A percentile compares a stretch with the other conserved stretches of the same genome.
These are phyloP conservation scores for Taiozyma sp. DNA, from an alignment of 1,139 yeast genomes.

Conservation along the genomic window DNA sequence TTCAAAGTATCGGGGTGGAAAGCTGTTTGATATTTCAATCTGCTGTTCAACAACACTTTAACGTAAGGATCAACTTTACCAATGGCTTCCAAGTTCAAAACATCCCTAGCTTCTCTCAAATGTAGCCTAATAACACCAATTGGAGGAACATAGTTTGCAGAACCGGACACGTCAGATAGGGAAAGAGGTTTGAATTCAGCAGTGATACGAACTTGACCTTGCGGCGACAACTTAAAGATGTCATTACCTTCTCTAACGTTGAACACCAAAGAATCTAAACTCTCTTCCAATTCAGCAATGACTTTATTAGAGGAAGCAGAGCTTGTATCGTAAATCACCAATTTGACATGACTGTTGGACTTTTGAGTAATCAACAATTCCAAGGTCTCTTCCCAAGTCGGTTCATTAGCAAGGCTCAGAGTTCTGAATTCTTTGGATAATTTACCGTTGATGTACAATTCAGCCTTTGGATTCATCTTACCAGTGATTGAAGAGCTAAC, in stretches of 20 bases:
- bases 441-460: constrained; percentile 51
- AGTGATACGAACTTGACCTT: constrained; percentile 46
- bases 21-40: constrained; percentile 47
- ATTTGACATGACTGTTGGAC: constrained; percentile 45
- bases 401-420: constrained; percentile 62
- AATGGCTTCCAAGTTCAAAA: constrained; percentile 56
- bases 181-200: constrained; percentile 72
- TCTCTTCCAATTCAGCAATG: constrained; percentile 49
- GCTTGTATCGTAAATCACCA: constrained; percentile 53
- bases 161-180: constrained; percentile 43
- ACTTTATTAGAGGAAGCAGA: constrained; percentile 36
- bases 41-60: constrained; percentile 51
- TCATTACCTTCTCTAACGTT: constrained; percentile 45
- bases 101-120: constrained; percentile 46
- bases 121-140: constrained; percentile 62
- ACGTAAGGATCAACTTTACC: constrained; percentile 75
- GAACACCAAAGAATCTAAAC: constrained; percentile 48
- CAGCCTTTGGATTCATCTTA: constrained; percentile 65
- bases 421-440: constrained; percentile 51
- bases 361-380: constrained; percentile 60
- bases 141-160: constrained; percentile 45
- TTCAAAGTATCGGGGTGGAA: constrained; percentile 49
- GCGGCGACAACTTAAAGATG: constrained; percentile 43
- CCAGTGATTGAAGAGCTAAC: constrained; percentile 61
- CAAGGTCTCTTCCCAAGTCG: constrained; percentile 59